These are phyloP conservation scores for Adenanthera pavonina DNA, from an alignment of 306 rosid species.

Conservation along the genomic window DNA sequence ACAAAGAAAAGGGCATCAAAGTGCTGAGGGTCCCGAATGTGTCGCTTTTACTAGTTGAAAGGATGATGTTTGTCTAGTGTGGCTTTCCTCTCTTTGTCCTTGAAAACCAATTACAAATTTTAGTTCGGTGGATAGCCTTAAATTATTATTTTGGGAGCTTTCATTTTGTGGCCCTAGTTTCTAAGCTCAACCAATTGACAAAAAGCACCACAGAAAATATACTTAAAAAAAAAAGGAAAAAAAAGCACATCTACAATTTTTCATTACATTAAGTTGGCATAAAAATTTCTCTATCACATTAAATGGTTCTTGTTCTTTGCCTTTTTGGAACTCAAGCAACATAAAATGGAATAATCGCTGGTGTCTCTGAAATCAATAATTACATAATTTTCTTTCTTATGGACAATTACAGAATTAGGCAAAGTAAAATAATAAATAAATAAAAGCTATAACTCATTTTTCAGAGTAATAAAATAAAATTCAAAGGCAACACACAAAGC, in stretches of 20 bases:
- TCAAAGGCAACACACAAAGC: not conserved
- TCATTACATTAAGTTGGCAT: not conserved
- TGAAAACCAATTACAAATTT: not conserved
- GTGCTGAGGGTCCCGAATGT: not conserved
- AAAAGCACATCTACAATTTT: not conserved
- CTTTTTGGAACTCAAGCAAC: not conserved
- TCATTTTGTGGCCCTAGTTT: not conserved
- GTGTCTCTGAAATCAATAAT: not conserved
- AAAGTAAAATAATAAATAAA: not conserved
- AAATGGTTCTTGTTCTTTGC: not conserved
- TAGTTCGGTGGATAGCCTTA: not conserved
- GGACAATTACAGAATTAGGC: slow-evolving; percentile 1
- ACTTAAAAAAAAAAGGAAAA: too few species aligned
- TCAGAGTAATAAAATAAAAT: not conserved
- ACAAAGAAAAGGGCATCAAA: not conserved
- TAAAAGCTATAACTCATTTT: not conserved
- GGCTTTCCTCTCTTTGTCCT: not conserved
- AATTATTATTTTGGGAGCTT: not conserved
- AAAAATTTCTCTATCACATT: not conserved
- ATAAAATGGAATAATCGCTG: not conserved
- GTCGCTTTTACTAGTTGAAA: not conserved
- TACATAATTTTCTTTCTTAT: not conserved
- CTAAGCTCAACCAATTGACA: not conserved
- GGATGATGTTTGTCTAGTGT: not conserved
- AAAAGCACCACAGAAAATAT: not conserved